Evolutionary conservation across 495 filamentous ascomycete species (phyloP), one percentile per base, ranked within the genome.

Genomic region (Saxophila tyrrhenica): DNA sequence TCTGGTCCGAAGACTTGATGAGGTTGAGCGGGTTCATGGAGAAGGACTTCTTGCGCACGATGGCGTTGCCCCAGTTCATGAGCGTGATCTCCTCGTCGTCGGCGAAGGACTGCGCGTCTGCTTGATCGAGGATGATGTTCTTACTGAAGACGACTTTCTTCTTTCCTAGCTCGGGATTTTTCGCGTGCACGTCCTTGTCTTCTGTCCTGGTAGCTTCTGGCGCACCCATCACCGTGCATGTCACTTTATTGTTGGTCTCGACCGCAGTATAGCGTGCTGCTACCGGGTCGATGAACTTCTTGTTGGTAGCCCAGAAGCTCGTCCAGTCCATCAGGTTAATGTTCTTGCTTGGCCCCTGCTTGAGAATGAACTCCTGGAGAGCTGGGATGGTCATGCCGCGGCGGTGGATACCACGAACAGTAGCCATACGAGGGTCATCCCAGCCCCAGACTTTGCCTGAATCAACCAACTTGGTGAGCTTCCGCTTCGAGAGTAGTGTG

Each of bases 341-440:
- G 69, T 91, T 91, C 61, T 86, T 83, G 56, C 82, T 87, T 1
- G 89, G 89, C 0, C 90, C 90, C 69, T 95, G 90, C 71, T 87
- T 90, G 25, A 95, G 72, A 65, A 95, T 94, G 68, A 95, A 95
- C 66, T 92, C 88, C 13, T 87, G 82, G 19, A 96, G 78, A 9
- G 88, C 90, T 46, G 83, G 78, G 42, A 94, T 84, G 29, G 88
- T 94, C 85, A 94, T 89, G 45, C 89, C 90, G n/a, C 88, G 80
- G 35, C 90, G 75, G 19, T 86, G 75, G 25, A 94, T 89, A 64
- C 90, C 90, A 16, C 89, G 83, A 52, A 96, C 85, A 0, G 89
- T 95, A 1, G 89, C 89, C 79, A 95, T 89, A n/a, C 89, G 80
- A 20, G 90, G 90, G 62, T 95, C 89, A 58, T 94, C 87, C 89